Percentiles rank a stretch among this genome's conserved stretches.
Conservation (phyloP, 192 early-diverging fungal species). For the Coemansia umbellata region DNA sequence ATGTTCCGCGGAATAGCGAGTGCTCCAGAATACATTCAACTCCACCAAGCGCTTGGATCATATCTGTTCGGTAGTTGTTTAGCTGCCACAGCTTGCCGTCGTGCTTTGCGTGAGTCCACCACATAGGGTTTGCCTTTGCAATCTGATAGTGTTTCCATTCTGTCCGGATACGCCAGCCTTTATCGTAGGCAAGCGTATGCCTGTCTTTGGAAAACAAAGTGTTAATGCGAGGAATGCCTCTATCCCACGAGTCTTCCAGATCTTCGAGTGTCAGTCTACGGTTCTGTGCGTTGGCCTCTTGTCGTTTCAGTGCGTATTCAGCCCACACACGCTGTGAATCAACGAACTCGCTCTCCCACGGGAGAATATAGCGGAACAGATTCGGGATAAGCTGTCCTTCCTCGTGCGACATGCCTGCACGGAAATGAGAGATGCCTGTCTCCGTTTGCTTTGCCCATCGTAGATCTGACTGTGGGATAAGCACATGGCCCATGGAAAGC, state of each 20-base stretch:
- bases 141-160: conserved; percentile 98
- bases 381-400: conserved; percentile 97
- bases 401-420: conserved; percentile 96
- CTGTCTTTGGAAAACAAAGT: conserved; percentile 98
- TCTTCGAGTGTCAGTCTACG: conserved; percentile 98
- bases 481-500: conserved; percentile 98
- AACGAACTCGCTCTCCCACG: conserved; percentile 99
- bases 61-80: conserved; percentile 97
- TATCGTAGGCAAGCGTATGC: conserved; percentile 98
- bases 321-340: conserved; percentile 99
- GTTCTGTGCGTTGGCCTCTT: conserved; percentile 95
- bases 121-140: conserved; percentile 93
- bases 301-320: conserved; percentile 95
- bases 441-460: conserved; percentile 97
- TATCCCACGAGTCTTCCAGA: conserved; percentile 97
- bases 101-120: conserved; percentile 81
- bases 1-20: conserved; percentile 97
- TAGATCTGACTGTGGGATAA: conserved; percentile 95
- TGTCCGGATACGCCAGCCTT: conserved; percentile 96
- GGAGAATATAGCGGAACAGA: conserved; percentile 95
- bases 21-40: conserved; percentile 99
- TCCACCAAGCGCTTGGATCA: conserved; percentile 98
- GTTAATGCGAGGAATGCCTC: conserved; percentile 97
- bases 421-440: conserved; percentile 95
- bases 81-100: conserved; percentile 93